Percentiles rank a stretch among this genome's conserved stretches.
Evolutionary conservation across 2,329 filamentous ascomycete species (phyloP).

Genomic region (Aspergillus melleus): DNA sequence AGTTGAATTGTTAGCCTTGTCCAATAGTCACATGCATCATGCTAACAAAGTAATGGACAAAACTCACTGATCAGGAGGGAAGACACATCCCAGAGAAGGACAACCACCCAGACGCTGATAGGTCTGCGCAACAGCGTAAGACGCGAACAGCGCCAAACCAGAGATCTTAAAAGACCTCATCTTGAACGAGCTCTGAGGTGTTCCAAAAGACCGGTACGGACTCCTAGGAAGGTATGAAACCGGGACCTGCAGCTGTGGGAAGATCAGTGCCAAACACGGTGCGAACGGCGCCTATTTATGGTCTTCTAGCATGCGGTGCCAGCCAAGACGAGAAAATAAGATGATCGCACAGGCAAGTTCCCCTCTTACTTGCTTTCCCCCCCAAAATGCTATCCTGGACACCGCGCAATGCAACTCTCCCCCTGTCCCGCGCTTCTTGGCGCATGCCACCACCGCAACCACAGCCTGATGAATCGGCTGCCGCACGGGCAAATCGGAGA

Average conservation of each 20-base stretch:
- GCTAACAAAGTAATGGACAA: neutral
- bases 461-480: neutral
- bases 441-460: slow-evolving; percentile 8
- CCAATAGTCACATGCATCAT: neutral
- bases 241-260: slow-evolving; percentile 6
- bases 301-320: neutral
- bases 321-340: neutral
- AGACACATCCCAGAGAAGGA: slow-evolving; percentile 57
- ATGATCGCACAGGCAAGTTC: neutral
- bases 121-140: slow-evolving; percentile 48
- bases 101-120: slow-evolving; percentile 58
- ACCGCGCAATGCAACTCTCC: neutral
- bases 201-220: neutral
- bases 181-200: neutral
- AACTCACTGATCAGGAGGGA: slow-evolving; percentile 58
- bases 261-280: slow-evolving; percentile 4
- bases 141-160: slow-evolving; percentile 25
- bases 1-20: neutral
- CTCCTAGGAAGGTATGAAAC: neutral
- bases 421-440: slow-evolving; percentile 14
- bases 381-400: neutral
- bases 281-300: slow-evolving; percentile 5
- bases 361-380: neutral
- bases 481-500: slow-evolving; percentile 12
- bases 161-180: slow-evolving; percentile 30